Conservation (phyloP, 2,329 filamentous ascomycete genomes). For the Diaporthe sp. region DNA sequence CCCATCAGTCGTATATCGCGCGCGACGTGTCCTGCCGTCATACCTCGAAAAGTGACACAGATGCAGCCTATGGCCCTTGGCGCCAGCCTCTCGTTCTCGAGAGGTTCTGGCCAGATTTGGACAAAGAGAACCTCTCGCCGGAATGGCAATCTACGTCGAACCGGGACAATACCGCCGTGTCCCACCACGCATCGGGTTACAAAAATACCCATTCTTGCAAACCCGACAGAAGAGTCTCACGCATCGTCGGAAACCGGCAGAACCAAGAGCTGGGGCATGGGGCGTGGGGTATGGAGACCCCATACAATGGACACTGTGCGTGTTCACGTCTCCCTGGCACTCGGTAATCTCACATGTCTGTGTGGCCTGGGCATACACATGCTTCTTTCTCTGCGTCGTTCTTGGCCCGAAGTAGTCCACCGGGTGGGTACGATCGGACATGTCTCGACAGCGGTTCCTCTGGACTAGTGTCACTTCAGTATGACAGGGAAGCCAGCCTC, state of each 20-base stretch:
- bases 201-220: conserved; percentile 7
- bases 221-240: background rate
- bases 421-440: conserved; percentile 11
- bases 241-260: conserved; percentile 6
- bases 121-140: background rate
- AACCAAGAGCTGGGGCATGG: conserved; percentile 1
- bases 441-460: conserved; percentile 18
- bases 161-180: background rate
- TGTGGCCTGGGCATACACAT: conserved; percentile 19
- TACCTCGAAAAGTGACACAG: conserved; percentile 21
- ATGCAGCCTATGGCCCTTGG: conserved; percentile 13
- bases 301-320: conserved; percentile 14
- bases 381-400: conserved; percentile 20
- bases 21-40: conserved; percentile 15
- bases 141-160: background rate
- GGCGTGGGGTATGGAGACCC: conserved; percentile 20
- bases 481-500: conserved; percentile 19
- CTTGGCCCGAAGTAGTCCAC: conserved; percentile 25
- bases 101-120: background rate
- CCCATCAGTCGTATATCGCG: conserved; percentile 1
- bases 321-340: conserved; percentile 6
- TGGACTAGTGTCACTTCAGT: conserved; percentile 22
- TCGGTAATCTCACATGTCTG: conserved; percentile 24
- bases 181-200: conserved; percentile 10
- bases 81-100: conserved; percentile 15